phyloP scores from a whole-genome alignment of 2,329 filamentous ascomycete species.

The Fusarium austroafricanum region DNA sequence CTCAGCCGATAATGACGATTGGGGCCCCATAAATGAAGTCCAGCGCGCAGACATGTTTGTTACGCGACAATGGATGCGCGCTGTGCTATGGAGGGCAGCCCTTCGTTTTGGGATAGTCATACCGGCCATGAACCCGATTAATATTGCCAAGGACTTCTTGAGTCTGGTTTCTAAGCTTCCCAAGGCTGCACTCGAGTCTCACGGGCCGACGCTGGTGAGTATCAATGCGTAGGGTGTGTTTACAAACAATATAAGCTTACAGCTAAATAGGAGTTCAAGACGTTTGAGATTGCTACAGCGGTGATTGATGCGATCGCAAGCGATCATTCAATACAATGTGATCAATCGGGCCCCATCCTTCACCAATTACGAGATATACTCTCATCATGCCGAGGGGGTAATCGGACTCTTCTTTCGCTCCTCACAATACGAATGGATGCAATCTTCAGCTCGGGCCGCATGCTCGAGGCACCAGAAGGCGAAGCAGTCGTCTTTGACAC shows the following conservation, averaged over 20 bases:
- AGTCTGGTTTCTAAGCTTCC: slow-evolving; percentile 57
- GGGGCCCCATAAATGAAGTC: slow-evolving; percentile 56
- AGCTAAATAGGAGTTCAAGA: slow-evolving; percentile 54
- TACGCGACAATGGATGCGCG: slow-evolving; percentile 63
- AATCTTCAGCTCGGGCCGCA: slow-evolving; percentile 32
- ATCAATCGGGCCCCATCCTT: slow-evolving; percentile 52
- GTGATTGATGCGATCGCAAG: slow-evolving; percentile 55
- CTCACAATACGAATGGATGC: slow-evolving; percentile 48
- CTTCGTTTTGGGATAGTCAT: slow-evolving; percentile 50
- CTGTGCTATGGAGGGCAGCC: slow-evolving; percentile 59
- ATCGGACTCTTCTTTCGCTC: slow-evolving; percentile 53
- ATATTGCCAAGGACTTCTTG: slow-evolving; percentile 60
- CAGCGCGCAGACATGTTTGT: slow-evolving; percentile 62
- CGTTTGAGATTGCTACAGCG: slow-evolving; percentile 59
- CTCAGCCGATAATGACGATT: slow-evolving; percentile 52
- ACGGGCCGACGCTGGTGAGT: slow-evolving; percentile 58
- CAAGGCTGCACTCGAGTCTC: slow-evolving; percentile 59
- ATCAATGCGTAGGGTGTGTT: accelerated
- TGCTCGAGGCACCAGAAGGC: slow-evolving; percentile 20
- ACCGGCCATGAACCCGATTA: slow-evolving; percentile 52
- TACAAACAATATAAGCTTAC: background rate
- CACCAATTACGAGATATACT: slow-evolving; percentile 54
- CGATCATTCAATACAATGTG: slow-evolving; percentile 36
- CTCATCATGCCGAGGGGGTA: slow-evolving; percentile 57
- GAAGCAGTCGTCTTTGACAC: slow-evolving; percentile 24